phyloP scores from a whole-genome alignment of 192 early-diverging fungal genomes.

The Coemansia sp. region DNA sequence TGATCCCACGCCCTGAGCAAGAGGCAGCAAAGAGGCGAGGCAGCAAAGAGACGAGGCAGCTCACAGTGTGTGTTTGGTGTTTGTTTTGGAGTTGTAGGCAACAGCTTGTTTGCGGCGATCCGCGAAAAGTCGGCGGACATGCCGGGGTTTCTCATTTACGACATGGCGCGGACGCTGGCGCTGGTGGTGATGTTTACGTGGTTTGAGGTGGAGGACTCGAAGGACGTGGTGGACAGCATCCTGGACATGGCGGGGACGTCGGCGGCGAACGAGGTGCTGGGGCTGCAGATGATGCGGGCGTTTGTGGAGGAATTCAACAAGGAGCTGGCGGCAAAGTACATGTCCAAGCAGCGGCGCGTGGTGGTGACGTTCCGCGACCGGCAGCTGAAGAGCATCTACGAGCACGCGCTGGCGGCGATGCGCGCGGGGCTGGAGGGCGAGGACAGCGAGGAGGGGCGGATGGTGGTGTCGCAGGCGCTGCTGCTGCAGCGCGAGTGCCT shows the following conservation, averaged over 20 bases:
- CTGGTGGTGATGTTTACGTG: conserved; percentile 52
- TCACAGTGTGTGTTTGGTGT: not conserved
- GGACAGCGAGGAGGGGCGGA: conserved; percentile 26
- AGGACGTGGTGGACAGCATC: conserved; percentile 31
- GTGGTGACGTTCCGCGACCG: conserved; percentile 58
- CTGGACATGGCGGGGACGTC: conserved; percentile 25
- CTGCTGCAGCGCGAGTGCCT: conserved; percentile 65
- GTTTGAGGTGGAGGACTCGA: conserved; percentile 42
- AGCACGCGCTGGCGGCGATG: conserved; percentile 38
- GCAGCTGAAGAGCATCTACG: conserved; percentile 58
- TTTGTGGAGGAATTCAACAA: conserved; percentile 76
- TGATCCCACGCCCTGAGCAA: not conserved
- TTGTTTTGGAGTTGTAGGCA: conserved; percentile 16
- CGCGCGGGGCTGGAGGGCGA: conserved; percentile 29
- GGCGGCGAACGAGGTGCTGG: conserved; percentile 55
- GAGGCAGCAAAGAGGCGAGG: too few relatives aligned
- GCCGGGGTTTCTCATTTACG: conserved; percentile 43
- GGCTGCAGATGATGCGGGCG: conserved; percentile 60
- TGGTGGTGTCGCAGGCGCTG: conserved; percentile 52
- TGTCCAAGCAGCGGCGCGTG: conserved; percentile 65
- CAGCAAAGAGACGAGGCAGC: too few relatives aligned
- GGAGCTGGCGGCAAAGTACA: conserved; percentile 55
- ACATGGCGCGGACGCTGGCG: conserved; percentile 44
- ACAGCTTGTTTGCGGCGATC: conserved; percentile 26
- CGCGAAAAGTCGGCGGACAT: conserved; percentile 23